Evolutionary conservation across 129 eudicot genomes (phyloP).

Genomic region (Lactuca sativa): DNA sequence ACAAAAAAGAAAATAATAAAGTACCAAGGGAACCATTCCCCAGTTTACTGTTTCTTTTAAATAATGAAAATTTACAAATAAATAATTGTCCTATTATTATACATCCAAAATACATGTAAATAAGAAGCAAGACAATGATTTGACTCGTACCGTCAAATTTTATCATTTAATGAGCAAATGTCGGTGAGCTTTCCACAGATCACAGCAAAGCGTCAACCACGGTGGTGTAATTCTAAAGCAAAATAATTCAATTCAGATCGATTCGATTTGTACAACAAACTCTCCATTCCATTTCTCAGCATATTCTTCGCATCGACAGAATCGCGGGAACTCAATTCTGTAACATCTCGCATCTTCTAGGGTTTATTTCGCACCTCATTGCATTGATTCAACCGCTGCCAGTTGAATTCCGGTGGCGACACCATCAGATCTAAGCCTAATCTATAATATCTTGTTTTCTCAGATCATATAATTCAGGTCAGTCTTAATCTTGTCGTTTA

Average conservation of each 20-base stretch:
- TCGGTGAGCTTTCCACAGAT: conserved; percentile 34
- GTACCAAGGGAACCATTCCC: too few relatives aligned
- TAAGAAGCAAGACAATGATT: conserved; percentile 27
- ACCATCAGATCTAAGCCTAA: conserved; percentile 32
- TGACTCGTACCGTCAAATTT: conserved; percentile 9
- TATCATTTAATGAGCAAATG: conserved; percentile 7
- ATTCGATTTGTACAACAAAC: conserved; percentile 23
- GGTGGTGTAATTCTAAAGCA: conserved; percentile 30
- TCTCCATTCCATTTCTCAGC: conserved; percentile 27
- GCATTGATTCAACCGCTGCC: conserved; percentile 24
- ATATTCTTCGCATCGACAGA: conserved; percentile 27
- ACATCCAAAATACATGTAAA: not conserved
- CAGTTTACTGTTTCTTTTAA: not conserved
- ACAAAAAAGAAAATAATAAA: too few relatives aligned
- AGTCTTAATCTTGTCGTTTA: conserved; percentile 9
- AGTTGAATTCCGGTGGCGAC: conserved; percentile 22
- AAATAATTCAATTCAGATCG: conserved; percentile 18
- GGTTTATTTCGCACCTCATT: conserved; percentile 37
- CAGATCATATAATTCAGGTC: conserved; percentile 26
- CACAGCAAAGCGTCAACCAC: conserved; percentile 35
- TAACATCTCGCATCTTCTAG: conserved; percentile 19
- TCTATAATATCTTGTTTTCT: not conserved
- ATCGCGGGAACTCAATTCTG: not conserved
- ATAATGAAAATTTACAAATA: too few relatives aligned
- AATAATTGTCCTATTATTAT: too few relatives aligned